A percentile compares a stretch with the other conserved stretches of the same genome.
Conservation (phyloP, 1,139 yeast genomes). For the Suhomyces chickasaworum region DNA sequence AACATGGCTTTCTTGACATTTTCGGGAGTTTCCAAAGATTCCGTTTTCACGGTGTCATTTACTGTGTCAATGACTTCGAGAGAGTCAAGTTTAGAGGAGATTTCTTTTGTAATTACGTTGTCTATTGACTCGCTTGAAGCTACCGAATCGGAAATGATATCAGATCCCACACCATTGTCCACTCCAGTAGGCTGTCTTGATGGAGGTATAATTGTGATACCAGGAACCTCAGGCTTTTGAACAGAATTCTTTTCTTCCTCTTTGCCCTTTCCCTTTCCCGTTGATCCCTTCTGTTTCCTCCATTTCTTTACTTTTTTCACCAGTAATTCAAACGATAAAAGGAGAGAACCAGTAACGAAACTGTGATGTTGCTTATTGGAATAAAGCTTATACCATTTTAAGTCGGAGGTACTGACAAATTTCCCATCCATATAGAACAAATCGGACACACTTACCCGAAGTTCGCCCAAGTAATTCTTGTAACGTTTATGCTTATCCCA, state of each 20-base stretch:
- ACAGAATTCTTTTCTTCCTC: conserved; percentile 7
- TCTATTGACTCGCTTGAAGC: background rate
- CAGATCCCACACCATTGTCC: background rate
- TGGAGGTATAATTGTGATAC: conserved; percentile 27
- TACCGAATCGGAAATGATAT: background rate
- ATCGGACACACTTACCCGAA: conserved; percentile 47
- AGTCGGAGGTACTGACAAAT: conserved; percentile 30
- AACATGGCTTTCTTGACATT: conserved; percentile 21
- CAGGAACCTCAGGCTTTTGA: conserved; percentile 1
- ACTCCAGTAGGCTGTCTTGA: conserved; percentile 11
- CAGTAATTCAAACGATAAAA: conserved; percentile 52
- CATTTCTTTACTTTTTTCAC: conserved; percentile 21
- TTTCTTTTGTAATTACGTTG: background rate
- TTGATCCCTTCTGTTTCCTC: conserved; percentile 8
- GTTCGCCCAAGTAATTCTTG: conserved; percentile 59
- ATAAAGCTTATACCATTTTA: conserved; percentile 54
- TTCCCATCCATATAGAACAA: conserved; percentile 32
- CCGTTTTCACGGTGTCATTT: conserved; percentile 15
- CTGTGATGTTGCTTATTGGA: conserved; percentile 49
- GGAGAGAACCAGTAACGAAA: conserved; percentile 60
- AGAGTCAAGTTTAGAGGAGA: conserved; percentile 15
- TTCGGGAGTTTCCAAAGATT: conserved; percentile 11
- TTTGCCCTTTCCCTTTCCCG: conserved; percentile 6
- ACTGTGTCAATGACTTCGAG: conserved; percentile 17
- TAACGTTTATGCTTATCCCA: conserved; percentile 52